A percentile compares a stretch with the other conserved stretches of the same genome.
phyloP scores from a whole-genome alignment of 106 monocot species.

The Dendrobium nobile region DNA sequence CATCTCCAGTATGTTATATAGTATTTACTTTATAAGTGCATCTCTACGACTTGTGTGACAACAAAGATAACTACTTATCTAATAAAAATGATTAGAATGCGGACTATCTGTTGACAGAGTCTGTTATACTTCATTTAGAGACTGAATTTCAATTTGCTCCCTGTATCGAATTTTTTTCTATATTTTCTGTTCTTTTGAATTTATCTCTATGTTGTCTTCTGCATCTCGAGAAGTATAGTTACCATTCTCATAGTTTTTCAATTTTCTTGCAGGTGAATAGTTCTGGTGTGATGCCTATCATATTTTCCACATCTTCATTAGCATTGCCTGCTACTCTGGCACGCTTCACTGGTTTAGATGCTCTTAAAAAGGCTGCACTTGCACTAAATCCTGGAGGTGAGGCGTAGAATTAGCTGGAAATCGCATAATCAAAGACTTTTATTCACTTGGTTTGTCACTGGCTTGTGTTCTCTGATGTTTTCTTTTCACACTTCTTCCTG shows the following conservation, averaged over 20 bases:
- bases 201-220: background rate
- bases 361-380: slow-evolving; percentile 84
- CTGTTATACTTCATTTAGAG: background rate
- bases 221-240: background rate
- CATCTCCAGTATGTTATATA: background rate
- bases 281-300: slow-evolving; percentile 99
- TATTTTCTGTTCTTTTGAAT: background rate
- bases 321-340: slow-evolving; percentile 91
- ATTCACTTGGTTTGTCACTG: background rate
- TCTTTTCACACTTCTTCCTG: background rate
- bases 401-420: background rate
- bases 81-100: background rate
- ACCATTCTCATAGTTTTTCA: background rate
- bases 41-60: too few species aligned
- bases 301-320: slow-evolving; percentile 95
- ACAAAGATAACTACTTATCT: too few species aligned
- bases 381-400: slow-evolving; percentile 91
- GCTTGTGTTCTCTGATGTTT: background rate
- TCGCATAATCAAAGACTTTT: background rate
- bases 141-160: background rate
- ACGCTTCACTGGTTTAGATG: slow-evolving; percentile 79
- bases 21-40: background rate
- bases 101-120: background rate
- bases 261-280: slow-evolving; percentile 71
- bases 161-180: background rate